Conservation (phyloP, 371 early-diverging fungal genomes). For the Mortierella sp. region DNA sequence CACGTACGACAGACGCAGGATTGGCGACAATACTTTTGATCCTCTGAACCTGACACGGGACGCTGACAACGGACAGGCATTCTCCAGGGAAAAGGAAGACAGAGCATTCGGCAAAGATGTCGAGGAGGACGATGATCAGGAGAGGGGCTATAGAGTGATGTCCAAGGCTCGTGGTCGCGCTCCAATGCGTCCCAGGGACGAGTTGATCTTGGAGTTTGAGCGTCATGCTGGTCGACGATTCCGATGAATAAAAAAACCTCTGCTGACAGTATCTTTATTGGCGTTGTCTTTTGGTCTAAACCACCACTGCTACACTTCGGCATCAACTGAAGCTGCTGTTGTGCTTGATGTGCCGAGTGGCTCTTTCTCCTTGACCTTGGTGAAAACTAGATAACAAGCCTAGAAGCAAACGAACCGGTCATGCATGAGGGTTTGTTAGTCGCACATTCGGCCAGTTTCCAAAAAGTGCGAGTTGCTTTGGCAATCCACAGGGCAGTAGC, state of each 20-base stretch:
- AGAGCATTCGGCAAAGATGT: background rate
- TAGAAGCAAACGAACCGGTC: conserved; percentile 9
- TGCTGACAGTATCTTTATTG: background rate
- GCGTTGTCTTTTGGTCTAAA: no score
- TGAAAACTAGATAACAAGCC: conserved; percentile 60
- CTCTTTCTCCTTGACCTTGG: conserved; percentile 48
- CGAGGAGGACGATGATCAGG: conserved; percentile 21
- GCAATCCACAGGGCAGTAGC: background rate
- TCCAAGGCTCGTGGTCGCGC: conserved; percentile 33
- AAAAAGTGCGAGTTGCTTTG: background rate
- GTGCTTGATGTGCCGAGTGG: background rate
- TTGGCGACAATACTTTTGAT: conserved; percentile 30
- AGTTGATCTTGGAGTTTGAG: conserved; percentile 34
- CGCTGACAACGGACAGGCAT: conserved; percentile 1
- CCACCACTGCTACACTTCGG: background rate
- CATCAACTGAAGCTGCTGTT: background rate
- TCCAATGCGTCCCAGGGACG: conserved; percentile 11
- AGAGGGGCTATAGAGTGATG: conserved; percentile 39
- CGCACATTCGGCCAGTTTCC: no score
- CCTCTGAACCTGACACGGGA: conserved; percentile 5
- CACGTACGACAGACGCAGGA: conserved; percentile 17
- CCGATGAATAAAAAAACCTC: background rate
- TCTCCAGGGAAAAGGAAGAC: background rate
- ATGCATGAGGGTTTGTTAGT: no score
- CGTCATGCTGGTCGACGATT: conserved; percentile 23